Percentiles rank a stretch among this genome's conserved stretches.
These are phyloP conservation scores for Debaryomyces prosopidis DNA, from an alignment of 805 yeast species.

Conservation along the genomic window DNA sequence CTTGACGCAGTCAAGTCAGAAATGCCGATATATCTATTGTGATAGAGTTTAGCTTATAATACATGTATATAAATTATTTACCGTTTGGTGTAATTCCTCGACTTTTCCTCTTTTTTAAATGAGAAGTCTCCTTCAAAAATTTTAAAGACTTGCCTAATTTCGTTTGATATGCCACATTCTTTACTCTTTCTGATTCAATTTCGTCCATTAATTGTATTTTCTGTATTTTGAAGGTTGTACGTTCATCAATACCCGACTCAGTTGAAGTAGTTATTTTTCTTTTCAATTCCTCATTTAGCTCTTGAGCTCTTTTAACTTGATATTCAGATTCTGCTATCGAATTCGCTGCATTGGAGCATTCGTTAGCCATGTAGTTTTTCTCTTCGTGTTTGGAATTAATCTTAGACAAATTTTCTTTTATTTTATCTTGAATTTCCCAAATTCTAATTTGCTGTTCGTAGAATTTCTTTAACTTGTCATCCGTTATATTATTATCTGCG, in stretches of 20 bases:
- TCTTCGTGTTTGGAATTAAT: slow-evolving; percentile 55
- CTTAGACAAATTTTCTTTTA: slow-evolving; percentile 44
- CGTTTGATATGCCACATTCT: slow-evolving; percentile 22
- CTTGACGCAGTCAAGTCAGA: slow-evolving; percentile 71
- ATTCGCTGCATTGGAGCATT: slow-evolving; percentile 52
- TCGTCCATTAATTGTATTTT: slow-evolving; percentile 17
- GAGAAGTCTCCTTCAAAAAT: slow-evolving; percentile 40
- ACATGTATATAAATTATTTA: slow-evolving; percentile 4
- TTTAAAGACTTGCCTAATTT: slow-evolving; percentile 34
- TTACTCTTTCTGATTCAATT: slow-evolving; percentile 23
- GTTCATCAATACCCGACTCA: slow-evolving; percentile 21
- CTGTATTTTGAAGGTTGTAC: slow-evolving; percentile 18
- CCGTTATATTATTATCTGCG: slow-evolving; percentile 18
- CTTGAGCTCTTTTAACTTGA: slow-evolving; percentile 24
- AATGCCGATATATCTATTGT: slow-evolving; percentile 73
- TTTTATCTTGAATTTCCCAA: slow-evolving; percentile 47
- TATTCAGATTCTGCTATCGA: slow-evolving; percentile 48
- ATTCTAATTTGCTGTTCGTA: slow-evolving; percentile 41
- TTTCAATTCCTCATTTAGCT: slow-evolving; percentile 15
- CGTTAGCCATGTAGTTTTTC: slow-evolving; percentile 60
- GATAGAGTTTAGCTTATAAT: slow-evolving; percentile 4
- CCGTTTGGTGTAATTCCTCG: slow-evolving; percentile 36
- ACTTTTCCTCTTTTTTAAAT: slow-evolving; percentile 42
- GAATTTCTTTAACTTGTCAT: slow-evolving; percentile 17
- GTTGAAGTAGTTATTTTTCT: slow-evolving; percentile 19